A percentile compares a stretch with the other conserved stretches of the same genome.
Conservation (phyloP, 2,329 filamentous ascomycete species). For the Penicillium sp. region DNA sequence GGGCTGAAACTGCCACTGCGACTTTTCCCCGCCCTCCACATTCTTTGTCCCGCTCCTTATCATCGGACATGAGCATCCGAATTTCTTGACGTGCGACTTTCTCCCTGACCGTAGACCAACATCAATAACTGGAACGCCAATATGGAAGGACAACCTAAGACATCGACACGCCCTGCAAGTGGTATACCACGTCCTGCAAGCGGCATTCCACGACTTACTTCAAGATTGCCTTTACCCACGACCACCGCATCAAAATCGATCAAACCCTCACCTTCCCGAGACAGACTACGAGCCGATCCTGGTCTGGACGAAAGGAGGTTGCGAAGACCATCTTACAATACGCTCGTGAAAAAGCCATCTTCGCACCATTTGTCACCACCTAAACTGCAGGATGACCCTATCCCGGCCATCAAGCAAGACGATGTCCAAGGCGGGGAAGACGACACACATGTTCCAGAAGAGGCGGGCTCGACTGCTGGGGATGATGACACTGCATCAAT, state of each 20-base stretch:
- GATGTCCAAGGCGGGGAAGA: constrained; percentile 21
- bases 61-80: constrained; percentile 7
- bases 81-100: constrained; percentile 3
- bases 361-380: constrained; percentile 28
- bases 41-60: constrained; percentile 3
- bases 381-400: constrained; percentile 20
- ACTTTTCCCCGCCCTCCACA: not conserved
- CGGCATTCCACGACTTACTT: constrained; percentile 52
- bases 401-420: constrained; percentile 20
- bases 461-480: constrained; percentile 6
- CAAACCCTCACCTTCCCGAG: constrained; percentile 50
- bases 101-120: constrained; percentile 10
- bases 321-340: constrained; percentile 42
- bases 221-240: constrained; percentile 54
- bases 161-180: constrained; percentile 32
- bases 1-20: not conserved
- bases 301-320: constrained; percentile 40
- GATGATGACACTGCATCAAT: constrained; percentile 14
- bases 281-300: constrained; percentile 46
- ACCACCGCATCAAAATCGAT: constrained; percentile 43
- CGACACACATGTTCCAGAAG: constrained; percentile 21
- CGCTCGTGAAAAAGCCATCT: constrained; percentile 37
- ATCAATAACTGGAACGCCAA: constrained; percentile 6
- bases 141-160: constrained; percentile 39
- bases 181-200: constrained; percentile 47